phyloP scores from a whole-genome alignment of 768 basidiomycete genomes.

The Tulasnella sp. region DNA sequence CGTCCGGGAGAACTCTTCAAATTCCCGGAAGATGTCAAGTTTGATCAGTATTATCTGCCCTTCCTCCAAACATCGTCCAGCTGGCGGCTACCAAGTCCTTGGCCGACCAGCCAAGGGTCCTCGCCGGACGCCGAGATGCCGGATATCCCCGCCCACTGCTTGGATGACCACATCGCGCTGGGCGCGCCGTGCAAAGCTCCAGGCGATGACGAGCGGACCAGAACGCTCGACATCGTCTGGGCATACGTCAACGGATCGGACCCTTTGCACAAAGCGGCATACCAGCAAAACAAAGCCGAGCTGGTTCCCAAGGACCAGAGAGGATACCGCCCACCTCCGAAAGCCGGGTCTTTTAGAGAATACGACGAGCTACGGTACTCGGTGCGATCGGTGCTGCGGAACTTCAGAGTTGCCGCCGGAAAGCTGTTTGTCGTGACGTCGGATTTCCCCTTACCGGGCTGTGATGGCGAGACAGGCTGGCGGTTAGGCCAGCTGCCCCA shows the following conservation, averaged over 20 bases:
- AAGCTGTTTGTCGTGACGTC: slow-evolving; percentile 33
- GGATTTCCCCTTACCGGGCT: slow-evolving; percentile 31
- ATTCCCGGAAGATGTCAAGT: slow-evolving; percentile 1
- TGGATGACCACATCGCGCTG: background rate
- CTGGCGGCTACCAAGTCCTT: background rate
- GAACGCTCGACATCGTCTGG: slow-evolving; percentile 31
- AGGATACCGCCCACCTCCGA: background rate
- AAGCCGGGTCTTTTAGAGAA: slow-evolving; percentile 26
- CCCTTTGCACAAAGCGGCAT: slow-evolving; percentile 13
- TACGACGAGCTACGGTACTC: slow-evolving; percentile 37
- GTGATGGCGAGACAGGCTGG: background rate
- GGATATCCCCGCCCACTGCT: background rate
- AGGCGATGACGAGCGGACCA: background rate
- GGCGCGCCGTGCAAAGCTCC: background rate
- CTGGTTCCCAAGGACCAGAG: background rate
- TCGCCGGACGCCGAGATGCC: background rate
- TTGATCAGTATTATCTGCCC: background rate
- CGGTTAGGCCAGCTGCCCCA: slow-evolving; percentile 34
- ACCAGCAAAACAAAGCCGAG: background rate
- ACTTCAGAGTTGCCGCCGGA: slow-evolving; percentile 19
- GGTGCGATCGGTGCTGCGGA: slow-evolving; percentile 32
- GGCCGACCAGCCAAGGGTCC: background rate
- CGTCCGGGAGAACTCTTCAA: background rate
- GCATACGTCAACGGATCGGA: slow-evolving; percentile 35
- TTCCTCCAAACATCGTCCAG: background rate